Evolutionary conservation across 331 rosid species (phyloP), one percentile per base, ranked within the genome.

Genomic region (Stylosanthes scabra): DNA sequence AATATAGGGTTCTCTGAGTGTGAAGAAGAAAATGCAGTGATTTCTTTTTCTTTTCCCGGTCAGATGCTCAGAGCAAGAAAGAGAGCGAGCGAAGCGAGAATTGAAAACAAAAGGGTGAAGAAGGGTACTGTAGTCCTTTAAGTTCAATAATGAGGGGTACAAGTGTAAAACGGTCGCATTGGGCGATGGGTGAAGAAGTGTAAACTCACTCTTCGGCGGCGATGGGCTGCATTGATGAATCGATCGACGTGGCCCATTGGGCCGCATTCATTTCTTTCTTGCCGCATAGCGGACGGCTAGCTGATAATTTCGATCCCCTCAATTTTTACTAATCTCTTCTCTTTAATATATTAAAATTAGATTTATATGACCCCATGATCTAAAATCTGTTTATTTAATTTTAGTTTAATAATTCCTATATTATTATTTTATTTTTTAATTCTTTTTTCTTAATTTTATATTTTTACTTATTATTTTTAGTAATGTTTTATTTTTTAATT

Each of bases 81-180:
- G 15, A 62, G 55, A 14, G 74, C 4, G 74, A 65, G 72, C 70
- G 55, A 25, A 59, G 68, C 52, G 41, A 28, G 66, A 63, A 79
- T 83, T 83, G 86, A 83, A 83, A 78, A 47, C 29, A 20, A 54
- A 37, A 60, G 44, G 39, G 29, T 1, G 27, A 2, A 2, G 20
- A 56, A 70, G 83, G 86, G 72, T 63, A 9, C 6, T 40, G 8
- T 13, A 8, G 84, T 79, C 76, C 51, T 78, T 5, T 75, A 70
- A 10, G 0, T 0, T 5, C 0, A 8, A 3, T 0, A 20, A 66
- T 13, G 45, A 14, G 45, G 68, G 66, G 12, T 37, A 47, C 40
- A 15, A 14, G 13, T 37, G 66, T 67, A 63, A 28, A 15, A 6
- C 3, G 42, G 42, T 55, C n/a, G 46, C 50, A 27, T n/a, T n/a